phyloP scores from a whole-genome alignment of 2,329 filamentous ascomycete species.

The Colletotrichum tropicale region DNA sequence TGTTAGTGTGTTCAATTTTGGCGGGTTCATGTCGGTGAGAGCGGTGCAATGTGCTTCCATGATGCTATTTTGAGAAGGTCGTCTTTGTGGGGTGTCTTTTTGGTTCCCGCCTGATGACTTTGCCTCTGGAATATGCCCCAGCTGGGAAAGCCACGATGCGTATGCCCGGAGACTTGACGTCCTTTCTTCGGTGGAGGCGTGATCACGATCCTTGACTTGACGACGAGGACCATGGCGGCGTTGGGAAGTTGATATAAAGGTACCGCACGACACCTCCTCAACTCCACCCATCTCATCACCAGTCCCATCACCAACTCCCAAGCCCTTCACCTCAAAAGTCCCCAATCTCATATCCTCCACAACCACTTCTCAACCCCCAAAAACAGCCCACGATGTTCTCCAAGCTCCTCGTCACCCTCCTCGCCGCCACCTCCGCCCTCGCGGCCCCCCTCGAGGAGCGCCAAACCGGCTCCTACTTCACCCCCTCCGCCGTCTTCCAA shows the following conservation, averaged over 20 bases:
- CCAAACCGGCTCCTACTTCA: conserved; percentile 19
- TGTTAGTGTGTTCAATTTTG: not conserved
- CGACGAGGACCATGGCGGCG: not conserved
- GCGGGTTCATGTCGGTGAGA: not conserved
- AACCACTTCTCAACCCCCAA: not conserved
- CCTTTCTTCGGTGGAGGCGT: not conserved
- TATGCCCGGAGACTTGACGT: not conserved
- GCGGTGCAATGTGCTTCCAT: not conserved
- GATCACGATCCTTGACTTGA: not conserved
- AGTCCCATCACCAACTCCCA: not conserved
- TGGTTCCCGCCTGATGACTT: not conserved
- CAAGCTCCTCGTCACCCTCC: conserved; percentile 24
- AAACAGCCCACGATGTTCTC: conserved; percentile 23
- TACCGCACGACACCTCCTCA: not conserved
- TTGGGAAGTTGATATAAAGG: not conserved
- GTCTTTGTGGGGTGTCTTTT: not conserved
- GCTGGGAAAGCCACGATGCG: not conserved
- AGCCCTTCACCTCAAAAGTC: not conserved
- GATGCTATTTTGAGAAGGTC: conserved; percentile 3
- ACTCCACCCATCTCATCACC: not conserved
- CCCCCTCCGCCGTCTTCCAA: conserved; percentile 24
- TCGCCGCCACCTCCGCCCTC: conserved; percentile 23
- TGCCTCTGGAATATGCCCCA: not conserved
- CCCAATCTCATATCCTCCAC: not conserved
- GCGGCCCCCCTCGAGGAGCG: conserved; percentile 24